These are phyloP conservation scores for Trichoderma afroharzianum DNA, from an alignment of 2,329 filamentous ascomycete genomes.

Conservation along the genomic window DNA sequence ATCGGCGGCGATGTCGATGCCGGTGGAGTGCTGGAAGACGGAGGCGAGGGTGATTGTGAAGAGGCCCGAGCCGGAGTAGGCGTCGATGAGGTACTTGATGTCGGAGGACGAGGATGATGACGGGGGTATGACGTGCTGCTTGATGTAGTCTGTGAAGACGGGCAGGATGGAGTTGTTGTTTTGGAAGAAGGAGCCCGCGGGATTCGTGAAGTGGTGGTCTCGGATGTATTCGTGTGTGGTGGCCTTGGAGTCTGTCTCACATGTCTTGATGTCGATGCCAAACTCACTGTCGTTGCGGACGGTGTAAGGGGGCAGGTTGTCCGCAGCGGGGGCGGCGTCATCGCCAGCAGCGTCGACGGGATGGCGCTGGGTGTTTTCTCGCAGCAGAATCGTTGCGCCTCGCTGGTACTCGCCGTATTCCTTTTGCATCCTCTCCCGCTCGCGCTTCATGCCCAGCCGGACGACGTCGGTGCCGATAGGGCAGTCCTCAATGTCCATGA, in stretches of 20 bases:
- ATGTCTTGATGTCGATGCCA: slow-evolving; percentile 77
- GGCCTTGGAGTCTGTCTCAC: slow-evolving; percentile 80
- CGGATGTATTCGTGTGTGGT: slow-evolving; percentile 85
- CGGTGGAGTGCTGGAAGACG: slow-evolving; percentile 78
- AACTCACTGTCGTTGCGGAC: slow-evolving; percentile 49
- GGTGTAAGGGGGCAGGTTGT: slow-evolving; percentile 30
- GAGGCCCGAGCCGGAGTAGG: slow-evolving; percentile 94
- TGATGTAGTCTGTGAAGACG: slow-evolving; percentile 81
- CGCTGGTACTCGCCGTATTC: slow-evolving; percentile 70
- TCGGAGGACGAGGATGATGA: slow-evolving; percentile 35
- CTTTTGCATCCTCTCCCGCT: slow-evolving; percentile 69
- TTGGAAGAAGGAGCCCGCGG: slow-evolving; percentile 94
- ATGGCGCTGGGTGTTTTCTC: slow-evolving; percentile 75
- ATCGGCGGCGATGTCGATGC: slow-evolving; percentile 81
- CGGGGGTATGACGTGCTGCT: slow-evolving; percentile 64
- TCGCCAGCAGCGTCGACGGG: slow-evolving; percentile 40
- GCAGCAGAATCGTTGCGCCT: slow-evolving; percentile 83
- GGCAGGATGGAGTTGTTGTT: slow-evolving; percentile 99
- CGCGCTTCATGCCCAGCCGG: slow-evolving; percentile 70
- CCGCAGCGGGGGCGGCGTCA: slow-evolving; percentile 25
- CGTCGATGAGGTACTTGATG: slow-evolving; percentile 89
- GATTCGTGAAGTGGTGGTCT: slow-evolving; percentile 81
- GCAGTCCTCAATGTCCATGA: slow-evolving; percentile 95
- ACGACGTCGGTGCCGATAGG: slow-evolving; percentile 90
- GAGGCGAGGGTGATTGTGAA: slow-evolving; percentile 92